Base-by-base conservation (phyloP, 208 protist genomes). In the Borovskyia barvae region DNA sequence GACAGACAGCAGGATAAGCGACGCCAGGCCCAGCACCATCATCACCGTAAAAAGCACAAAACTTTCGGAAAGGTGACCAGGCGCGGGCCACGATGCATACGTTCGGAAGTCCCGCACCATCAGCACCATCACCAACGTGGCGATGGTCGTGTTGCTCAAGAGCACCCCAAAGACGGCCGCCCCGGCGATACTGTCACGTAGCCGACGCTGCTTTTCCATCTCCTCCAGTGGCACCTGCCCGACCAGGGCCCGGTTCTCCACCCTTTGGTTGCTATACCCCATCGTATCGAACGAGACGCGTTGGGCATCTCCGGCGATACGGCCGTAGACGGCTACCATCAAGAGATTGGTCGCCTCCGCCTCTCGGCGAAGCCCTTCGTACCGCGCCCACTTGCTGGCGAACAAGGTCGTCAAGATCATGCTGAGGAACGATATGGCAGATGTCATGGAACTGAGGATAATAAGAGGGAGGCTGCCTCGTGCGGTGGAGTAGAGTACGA, bases 371-470 rank as follows among this genome's bases (percentile, higher is more conserved):
- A 3, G 25, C 5, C 19, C 9, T 32, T 57, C 46, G 26, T 14
- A 15, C 19, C 32, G 5, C 8, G 33, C 15, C 49, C 24, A 51
- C 29, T 40, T 40, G 17, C 42, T 52, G 22, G 54, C 43, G 30
- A 49, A 52, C 17, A 57, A 42, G n/a, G 51, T 39, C 8, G 48
- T 29, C 2, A 75, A 15, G 1, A 69, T 30, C n/a, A n/a, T n/a
- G n/a, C n/a, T n/a, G n/a, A n/a, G n/a, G 11, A 75, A 60, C 7
- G 54, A 47, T 3, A 61, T 20, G 15, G 58, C 25, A 5, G 41
- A 19, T 25, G 69, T 46, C 39, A 62, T 0, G 12, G 5, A 11
- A 5, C 53, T 30, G 28, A 61, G 29, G 24, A 50, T 53, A 9
- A 47, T 47, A 7, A 62, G 22, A 5, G 30, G 25, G 20, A 45